A percentile compares a stretch with the other conserved stretches of the same genome.
phyloP scores from a whole-genome alignment of 1,139 yeast species.

The Blastobotrys raffinosifermentans region DNA sequence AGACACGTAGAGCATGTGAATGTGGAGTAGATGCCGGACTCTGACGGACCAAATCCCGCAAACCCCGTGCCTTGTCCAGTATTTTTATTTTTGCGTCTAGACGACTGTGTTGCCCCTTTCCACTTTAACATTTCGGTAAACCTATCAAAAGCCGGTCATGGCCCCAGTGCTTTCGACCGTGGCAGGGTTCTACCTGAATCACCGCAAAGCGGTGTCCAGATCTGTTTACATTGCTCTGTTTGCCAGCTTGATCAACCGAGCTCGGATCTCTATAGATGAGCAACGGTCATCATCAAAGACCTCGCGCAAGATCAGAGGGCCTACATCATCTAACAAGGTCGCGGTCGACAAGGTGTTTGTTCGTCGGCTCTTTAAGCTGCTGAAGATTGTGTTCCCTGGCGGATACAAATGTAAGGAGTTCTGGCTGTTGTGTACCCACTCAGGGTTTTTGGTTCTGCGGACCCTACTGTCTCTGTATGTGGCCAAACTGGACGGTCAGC shows the following conservation, averaged over 20 bases:
- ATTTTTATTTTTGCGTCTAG: too few relatives aligned
- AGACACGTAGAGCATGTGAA: too few relatives aligned
- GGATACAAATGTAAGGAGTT: constrained; percentile 33
- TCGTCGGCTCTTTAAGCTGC: constrained; percentile 25
- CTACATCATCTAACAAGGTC: constrained; percentile 18
- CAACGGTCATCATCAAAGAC: constrained; percentile 13
- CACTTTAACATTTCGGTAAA: too few relatives aligned
- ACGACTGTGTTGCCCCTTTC: too few relatives aligned
- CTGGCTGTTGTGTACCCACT: constrained; percentile 47
- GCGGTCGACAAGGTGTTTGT: constrained; percentile 33
- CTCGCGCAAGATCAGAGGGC: constrained; percentile 8
- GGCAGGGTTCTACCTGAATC: constrained; percentile 18
- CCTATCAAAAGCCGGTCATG: too few relatives aligned
- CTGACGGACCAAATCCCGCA: too few relatives aligned
- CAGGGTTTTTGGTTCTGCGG: constrained; percentile 56
- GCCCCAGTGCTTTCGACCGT: constrained; percentile 1
- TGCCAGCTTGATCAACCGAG: constrained; percentile 21
- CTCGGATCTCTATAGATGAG: constrained; percentile 20
- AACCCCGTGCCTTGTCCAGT: too few relatives aligned
- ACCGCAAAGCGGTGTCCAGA: constrained; percentile 25
- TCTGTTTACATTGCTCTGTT: constrained; percentile 24
- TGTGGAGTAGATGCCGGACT: too few relatives aligned
- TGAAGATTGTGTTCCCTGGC: constrained; percentile 34
- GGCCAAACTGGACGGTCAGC: constrained; percentile 79
- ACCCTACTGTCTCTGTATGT: constrained; percentile 76